Percentiles rank a stretch among this genome's conserved stretches.
Evolutionary conservation across 306 rosid species (phyloP).

Genomic region (Abrus pulchellus): DNA sequence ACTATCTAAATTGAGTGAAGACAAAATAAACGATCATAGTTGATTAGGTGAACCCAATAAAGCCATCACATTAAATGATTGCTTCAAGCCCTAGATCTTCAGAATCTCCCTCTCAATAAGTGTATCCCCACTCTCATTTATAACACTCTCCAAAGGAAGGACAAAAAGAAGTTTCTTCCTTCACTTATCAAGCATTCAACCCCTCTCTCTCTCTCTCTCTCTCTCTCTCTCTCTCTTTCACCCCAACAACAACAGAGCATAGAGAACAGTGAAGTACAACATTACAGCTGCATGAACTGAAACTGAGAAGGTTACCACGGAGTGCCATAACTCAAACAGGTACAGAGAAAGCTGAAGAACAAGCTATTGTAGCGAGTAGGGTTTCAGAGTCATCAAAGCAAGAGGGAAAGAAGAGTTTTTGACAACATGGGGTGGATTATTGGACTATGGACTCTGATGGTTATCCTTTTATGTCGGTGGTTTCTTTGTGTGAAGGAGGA

Average conservation of each 20-base stretch:
- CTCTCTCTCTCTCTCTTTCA: not conserved
- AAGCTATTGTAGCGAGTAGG: not conserved
- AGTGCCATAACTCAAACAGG: not conserved
- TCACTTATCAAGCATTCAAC: slow-evolving; percentile 41
- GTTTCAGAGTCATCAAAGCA: slow-evolving; percentile 17
- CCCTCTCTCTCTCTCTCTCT: not conserved
- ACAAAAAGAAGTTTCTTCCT: slow-evolving; percentile 54
- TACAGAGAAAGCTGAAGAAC: not conserved
- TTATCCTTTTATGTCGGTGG: slow-evolving; percentile 46
- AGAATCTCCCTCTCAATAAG: slow-evolving; percentile 56
- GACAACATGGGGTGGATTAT: slow-evolving; percentile 54
- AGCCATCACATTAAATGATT: slow-evolving; percentile 68
- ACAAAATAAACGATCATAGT: slow-evolving; percentile 51
- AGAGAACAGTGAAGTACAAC: not conserved
- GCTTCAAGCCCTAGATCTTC: slow-evolving; percentile 64
- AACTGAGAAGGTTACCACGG: slow-evolving; percentile 24
- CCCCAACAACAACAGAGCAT: not conserved
- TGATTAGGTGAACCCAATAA: slow-evolving; percentile 64
- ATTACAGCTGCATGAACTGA: slow-evolving; percentile 58
- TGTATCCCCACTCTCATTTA: slow-evolving; percentile 41
- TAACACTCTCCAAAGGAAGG: slow-evolving; percentile 37
- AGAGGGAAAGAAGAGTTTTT: not conserved
- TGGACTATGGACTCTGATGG: slow-evolving; percentile 54
- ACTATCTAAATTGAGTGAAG: slow-evolving; percentile 44
- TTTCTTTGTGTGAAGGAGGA: slow-evolving; percentile 40